These are phyloP conservation scores for Meira nashicola DNA, from an alignment of 1,284 basidiomycete genomes.

Conservation along the genomic window DNA sequence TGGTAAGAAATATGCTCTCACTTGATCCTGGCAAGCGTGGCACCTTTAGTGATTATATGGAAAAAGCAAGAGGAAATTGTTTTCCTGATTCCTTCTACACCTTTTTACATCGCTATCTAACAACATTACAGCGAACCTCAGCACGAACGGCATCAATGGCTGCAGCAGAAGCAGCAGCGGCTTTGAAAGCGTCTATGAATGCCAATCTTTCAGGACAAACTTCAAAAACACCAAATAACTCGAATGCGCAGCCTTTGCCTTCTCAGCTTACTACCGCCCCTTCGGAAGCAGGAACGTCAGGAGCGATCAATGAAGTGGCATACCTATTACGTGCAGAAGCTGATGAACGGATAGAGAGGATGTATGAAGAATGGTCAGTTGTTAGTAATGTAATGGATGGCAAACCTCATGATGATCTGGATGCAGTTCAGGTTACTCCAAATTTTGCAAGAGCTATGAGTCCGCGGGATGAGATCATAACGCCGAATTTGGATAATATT, in stretches of 20 bases:
- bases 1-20: conserved; percentile 80
- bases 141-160: conserved; percentile 2
- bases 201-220: not conserved
- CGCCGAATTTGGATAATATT: not conserved
- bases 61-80: conserved; percentile 66
- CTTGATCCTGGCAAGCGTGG: conserved; percentile 73
- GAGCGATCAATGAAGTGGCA: not conserved
- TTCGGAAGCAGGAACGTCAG: conserved; percentile 7
- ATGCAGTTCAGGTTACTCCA: not conserved
- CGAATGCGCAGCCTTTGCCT: too few species aligned
- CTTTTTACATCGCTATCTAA: conserved; percentile 83
- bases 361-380: conserved; percentile 48
- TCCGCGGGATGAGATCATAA: not conserved
- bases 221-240: not conserved
- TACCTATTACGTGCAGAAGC: conserved; percentile 24
- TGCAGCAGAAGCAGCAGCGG: conserved; percentile 8
- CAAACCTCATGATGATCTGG: not conserved
- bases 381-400: conserved; percentile 29
- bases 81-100: conserved; percentile 91
- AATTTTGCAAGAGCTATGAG: not conserved
- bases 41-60: conserved; percentile 75
- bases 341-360: conserved; percentile 46
- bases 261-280: conserved; percentile 5
- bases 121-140: conserved; percentile 67
- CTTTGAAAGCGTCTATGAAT: not conserved